phyloP scores from a whole-genome alignment of 192 early-diverging fungal genomes.

The Coemansia reversa region DNA sequence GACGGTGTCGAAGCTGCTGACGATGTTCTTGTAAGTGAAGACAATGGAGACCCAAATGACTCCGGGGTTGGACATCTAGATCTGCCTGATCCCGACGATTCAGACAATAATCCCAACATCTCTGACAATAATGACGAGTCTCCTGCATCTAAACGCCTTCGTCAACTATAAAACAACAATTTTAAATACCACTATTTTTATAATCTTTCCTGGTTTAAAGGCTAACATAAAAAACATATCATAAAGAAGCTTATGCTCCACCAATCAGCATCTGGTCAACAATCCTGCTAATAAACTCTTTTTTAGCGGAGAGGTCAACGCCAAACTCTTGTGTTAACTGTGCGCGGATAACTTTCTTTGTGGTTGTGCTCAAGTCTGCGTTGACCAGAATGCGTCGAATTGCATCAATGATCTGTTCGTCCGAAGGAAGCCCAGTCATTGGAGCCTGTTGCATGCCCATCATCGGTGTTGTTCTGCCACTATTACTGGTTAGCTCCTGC shows the following conservation, averaged over 20 bases:
- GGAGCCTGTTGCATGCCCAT: background rate
- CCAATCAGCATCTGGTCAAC: slow-evolving; percentile 55
- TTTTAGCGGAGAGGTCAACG: slow-evolving; percentile 62
- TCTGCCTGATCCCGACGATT: slow-evolving; percentile 8
- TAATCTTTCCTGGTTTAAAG: background rate
- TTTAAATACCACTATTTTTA: background rate
- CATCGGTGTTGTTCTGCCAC: slow-evolving; percentile 1
- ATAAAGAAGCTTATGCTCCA: background rate
- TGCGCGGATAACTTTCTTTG: slow-evolving; percentile 83
- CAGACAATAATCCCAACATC: slow-evolving; percentile 1
- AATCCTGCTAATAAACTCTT: slow-evolving; percentile 72
- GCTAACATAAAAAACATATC: slow-evolving; percentile 1
- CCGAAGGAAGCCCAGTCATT: slow-evolving; percentile 54
- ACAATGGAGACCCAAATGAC: slow-evolving; percentile 4
- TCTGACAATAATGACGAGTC: slow-evolving; percentile 9
- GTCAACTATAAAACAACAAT: background rate
- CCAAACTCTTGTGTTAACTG: slow-evolving; percentile 66
- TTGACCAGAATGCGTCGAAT: slow-evolving; percentile 69
- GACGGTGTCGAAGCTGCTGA: slow-evolving; percentile 20
- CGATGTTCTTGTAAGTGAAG: slow-evolving; percentile 17
- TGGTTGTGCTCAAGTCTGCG: slow-evolving; percentile 70
- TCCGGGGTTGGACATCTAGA: slow-evolving; percentile 10
- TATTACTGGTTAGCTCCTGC: slow-evolving; percentile 12
- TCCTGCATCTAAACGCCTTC: background rate
- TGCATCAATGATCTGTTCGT: slow-evolving; percentile 68